Percentiles rank a stretch among this genome's conserved stretches.
These are phyloP conservation scores for Boletus eberwhitei DNA, from an alignment of 768 basidiomycete genomes.

Conservation along the genomic window DNA sequence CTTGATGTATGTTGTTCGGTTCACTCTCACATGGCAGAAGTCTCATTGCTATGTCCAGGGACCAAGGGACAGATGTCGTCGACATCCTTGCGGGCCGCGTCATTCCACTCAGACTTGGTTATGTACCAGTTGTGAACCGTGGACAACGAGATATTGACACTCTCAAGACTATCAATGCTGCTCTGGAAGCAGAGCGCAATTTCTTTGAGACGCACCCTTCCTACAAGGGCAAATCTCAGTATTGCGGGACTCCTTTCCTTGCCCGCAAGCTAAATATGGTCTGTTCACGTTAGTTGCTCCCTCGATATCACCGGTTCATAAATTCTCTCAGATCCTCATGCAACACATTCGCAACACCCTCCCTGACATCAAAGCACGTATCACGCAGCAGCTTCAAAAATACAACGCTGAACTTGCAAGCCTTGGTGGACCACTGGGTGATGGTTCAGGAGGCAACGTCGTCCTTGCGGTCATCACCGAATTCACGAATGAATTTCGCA, in stretches of 20 bases:
- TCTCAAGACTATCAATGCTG: slow-evolving; percentile 77
- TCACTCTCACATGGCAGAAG: background rate
- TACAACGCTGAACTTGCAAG: slow-evolving; percentile 78
- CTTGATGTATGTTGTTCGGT: slow-evolving; percentile 69
- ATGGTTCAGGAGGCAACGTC: slow-evolving; percentile 82
- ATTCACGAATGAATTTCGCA: slow-evolving; percentile 95
- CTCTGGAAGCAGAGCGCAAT: slow-evolving; percentile 84
- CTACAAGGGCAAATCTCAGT: slow-evolving; percentile 91
- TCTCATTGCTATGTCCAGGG: slow-evolving; percentile 51
- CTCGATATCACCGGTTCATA: background rate
- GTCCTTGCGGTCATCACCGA: slow-evolving; percentile 98
- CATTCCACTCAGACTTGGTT: slow-evolving; percentile 93
- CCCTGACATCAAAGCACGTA: slow-evolving; percentile 98
- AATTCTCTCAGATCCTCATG: slow-evolving; percentile 79
- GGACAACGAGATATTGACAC: slow-evolving; percentile 96
- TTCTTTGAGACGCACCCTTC: slow-evolving; percentile 95
- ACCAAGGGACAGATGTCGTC: slow-evolving; percentile 95
- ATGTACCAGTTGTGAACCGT: slow-evolving; percentile 98
- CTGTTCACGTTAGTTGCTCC: slow-evolving; percentile 20
- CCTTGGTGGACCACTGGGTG: slow-evolving; percentile 86
- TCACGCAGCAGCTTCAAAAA: slow-evolving; percentile 86
- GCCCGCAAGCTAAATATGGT: slow-evolving; percentile 95
- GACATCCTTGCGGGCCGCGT: slow-evolving; percentile 97
- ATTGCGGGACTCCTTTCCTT: slow-evolving; percentile 96
- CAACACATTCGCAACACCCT: slow-evolving; percentile 96